phyloP scores from a whole-genome alignment of 1,284 basidiomycete species.

The Xerocomus amazonicus region DNA sequence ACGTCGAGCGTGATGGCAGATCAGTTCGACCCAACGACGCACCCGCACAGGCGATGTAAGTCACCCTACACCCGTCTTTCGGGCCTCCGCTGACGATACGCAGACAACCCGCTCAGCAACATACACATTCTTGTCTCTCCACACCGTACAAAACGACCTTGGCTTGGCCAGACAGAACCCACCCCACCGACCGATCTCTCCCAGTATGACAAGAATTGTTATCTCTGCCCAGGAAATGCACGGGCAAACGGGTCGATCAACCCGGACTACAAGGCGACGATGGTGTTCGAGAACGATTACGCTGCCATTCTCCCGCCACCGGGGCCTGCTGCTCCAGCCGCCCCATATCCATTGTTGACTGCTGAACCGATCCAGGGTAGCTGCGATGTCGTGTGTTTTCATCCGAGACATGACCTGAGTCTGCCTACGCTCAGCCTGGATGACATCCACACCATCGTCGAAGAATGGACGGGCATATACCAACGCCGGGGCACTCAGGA shows the following conservation, averaged over 20 bases:
- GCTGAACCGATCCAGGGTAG: conserved; percentile 74
- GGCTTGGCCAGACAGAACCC: conserved; percentile 81
- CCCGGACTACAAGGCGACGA: conserved; percentile 67
- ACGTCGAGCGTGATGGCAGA: conserved; percentile 39
- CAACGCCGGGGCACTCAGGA: conserved; percentile 55
- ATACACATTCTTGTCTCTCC: conserved; percentile 84
- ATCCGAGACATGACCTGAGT: conserved; percentile 89
- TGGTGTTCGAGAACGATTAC: conserved; percentile 83
- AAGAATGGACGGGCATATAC: conserved; percentile 77
- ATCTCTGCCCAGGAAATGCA: conserved; percentile 86
- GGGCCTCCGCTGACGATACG: conserved; percentile 20
- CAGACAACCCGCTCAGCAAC: conserved; percentile 75
- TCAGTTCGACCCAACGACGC: conserved; percentile 60
- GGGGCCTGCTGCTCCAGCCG: conserved; percentile 42
- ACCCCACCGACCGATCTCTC: conserved; percentile 55
- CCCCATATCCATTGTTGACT: conserved; percentile 63
- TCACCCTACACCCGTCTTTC: conserved; percentile 4
- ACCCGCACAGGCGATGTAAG: conserved; percentile 73
- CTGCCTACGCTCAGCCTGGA: conserved; percentile 65
- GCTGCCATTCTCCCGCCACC: conserved; percentile 73
- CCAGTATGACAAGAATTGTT: conserved; percentile 76
- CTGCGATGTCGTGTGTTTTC: conserved; percentile 90
- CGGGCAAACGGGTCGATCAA: conserved; percentile 78
- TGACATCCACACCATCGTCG: conserved; percentile 70
- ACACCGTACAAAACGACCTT: conserved; percentile 79